Evolutionary conservation across 148 eudicot genomes (phyloP).

Genomic region (Nyssa sinensis): DNA sequence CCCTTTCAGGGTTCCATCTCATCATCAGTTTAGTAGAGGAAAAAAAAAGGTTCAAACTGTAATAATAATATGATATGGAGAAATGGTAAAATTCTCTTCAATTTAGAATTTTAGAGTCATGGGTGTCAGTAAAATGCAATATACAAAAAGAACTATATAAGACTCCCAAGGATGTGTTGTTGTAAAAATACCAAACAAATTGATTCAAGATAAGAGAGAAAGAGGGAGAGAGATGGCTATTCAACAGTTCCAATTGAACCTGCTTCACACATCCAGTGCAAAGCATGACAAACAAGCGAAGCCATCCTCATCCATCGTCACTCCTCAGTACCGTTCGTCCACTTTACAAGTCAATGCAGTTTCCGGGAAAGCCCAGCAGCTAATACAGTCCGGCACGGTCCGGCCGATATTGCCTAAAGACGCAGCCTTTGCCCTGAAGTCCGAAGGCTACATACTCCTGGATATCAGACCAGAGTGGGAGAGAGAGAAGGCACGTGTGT

Average conservation of each 20-base stretch:
- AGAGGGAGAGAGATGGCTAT: constrained; percentile 29
- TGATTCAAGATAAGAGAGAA: constrained; percentile 5
- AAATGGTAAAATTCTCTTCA: no score
- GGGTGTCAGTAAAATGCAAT: no score
- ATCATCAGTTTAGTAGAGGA: no score
- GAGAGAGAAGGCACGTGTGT: constrained; percentile 70
- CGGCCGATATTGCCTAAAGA: constrained; percentile 58
- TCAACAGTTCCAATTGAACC: constrained; percentile 40
- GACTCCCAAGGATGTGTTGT: neutral
- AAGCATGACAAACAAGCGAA: neutral
- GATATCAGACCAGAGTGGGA: constrained; percentile 95
- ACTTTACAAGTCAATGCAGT: constrained; percentile 30
- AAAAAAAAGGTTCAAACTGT: no score
- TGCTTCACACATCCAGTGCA: constrained; percentile 20
- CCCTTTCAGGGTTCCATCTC: no score
- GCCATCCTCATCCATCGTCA: neutral
- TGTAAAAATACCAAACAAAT: neutral
- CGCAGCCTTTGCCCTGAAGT: constrained; percentile 45
- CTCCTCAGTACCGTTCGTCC: constrained; percentile 19
- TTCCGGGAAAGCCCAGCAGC: constrained; percentile 48
- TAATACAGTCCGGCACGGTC: constrained; percentile 63
- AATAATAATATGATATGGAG: no score
- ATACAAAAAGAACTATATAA: no score
- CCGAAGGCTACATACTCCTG: constrained; percentile 56
- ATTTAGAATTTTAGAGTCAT: no score